phyloP scores from a whole-genome alignment of 768 basidiomycete species.

The Pulveroboletus sp. region DNA sequence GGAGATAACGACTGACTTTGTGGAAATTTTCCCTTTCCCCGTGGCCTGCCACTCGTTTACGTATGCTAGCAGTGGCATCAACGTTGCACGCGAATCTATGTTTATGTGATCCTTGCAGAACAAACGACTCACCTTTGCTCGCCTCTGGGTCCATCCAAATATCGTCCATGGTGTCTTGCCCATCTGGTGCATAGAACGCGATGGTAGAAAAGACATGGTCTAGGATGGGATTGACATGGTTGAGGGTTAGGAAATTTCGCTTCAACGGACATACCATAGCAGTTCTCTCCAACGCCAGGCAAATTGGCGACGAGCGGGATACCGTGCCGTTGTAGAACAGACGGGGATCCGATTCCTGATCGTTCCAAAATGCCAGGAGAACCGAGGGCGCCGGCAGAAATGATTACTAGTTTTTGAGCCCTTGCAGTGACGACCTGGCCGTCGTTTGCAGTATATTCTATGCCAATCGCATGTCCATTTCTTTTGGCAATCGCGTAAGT shows the following conservation, averaged over 20 bases:
- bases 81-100: background rate
- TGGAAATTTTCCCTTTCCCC: background rate
- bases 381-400: constrained; percentile 5
- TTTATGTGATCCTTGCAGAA: background rate
- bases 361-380: constrained; percentile 7
- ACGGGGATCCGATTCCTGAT: constrained; percentile 2
- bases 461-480: background rate
- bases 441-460: background rate
- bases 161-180: background rate
- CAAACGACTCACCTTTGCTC: background rate
- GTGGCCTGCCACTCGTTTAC: background rate
- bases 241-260: background rate
- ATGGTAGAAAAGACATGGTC: background rate
- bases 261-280: background rate
- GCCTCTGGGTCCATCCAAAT: background rate
- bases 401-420: background rate
- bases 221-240: background rate
- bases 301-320: background rate
- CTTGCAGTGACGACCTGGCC: background rate
- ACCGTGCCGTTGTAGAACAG: background rate
- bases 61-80: background rate
- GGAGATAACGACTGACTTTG: background rate
- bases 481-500: background rate
- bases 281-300: constrained; percentile 7
- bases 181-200: background rate